Base-by-base conservation (phyloP, 148 eudicot genomes). In the Limonium bicolor region DNA sequence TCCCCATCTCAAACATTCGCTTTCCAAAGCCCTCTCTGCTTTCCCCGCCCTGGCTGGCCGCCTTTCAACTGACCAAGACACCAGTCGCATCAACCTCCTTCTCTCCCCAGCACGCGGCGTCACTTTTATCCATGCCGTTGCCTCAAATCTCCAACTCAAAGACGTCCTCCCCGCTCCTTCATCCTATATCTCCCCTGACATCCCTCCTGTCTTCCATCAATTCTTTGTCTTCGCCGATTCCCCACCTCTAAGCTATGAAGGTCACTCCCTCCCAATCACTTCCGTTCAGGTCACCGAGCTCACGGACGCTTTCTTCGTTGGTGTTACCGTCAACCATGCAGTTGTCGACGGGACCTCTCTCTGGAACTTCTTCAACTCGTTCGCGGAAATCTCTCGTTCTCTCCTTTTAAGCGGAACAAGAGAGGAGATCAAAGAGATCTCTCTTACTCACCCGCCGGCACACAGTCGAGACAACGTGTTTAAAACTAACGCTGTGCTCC, bases 11-110 rank as follows among this genome's bases (percentile, higher is more conserved):
- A 67, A 67, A 27, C 22, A 29, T 2, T 40, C 47, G 2, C 75
- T 84, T 20, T 54, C 95, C 0, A 36, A 6, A 0, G 20, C 88
- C 1, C 70, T 84, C 21, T 10, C 80, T 9, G 75, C 47, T 27
- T 85, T 80, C 47, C 92, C 95, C 0, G 65, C 95, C 2, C 76
- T 85, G 16, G 86, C 95, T 17, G 95, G 95, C 28, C 69, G 86
- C 0, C 51, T 85, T 19, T 27, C 13, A 2, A 85, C 90, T 10
- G 77, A 74, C 42, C 3, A 32, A 0, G 12, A 23, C 0, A 38
- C 41, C 13, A 90, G 92, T 5, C 49, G 67, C 16, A 61, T 85
- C 12, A 59, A 62, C 59, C 53, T 85, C 34, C 30, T 65, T 15
- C 80, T 75, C 55, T 76, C 74, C 26, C 80, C 71, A 30, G 69